phyloP scores from a whole-genome alignment of 352 stramenopile genomes.

The Globisporangium okanoganense region DNA sequence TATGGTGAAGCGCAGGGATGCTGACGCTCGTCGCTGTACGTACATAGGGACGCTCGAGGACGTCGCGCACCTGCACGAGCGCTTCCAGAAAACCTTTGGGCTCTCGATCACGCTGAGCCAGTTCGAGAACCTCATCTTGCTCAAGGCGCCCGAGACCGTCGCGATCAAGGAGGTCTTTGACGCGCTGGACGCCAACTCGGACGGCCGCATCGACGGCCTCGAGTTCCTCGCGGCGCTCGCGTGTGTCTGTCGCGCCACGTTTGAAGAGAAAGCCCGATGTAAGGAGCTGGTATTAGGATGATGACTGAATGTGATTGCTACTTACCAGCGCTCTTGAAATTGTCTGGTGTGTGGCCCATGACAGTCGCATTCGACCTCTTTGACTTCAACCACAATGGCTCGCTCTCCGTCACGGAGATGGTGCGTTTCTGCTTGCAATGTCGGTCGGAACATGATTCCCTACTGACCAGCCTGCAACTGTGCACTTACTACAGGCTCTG shows the following conservation, averaged over 20 bases:
- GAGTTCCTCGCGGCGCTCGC: slow-evolving; percentile 72
- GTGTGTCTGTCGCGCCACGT: slow-evolving; percentile 64
- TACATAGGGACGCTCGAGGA: slow-evolving; percentile 60
- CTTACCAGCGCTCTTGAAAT: neutral
- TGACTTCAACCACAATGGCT: slow-evolving; percentile 79
- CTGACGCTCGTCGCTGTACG: neutral
- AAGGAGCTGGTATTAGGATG: slow-evolving; percentile 14
- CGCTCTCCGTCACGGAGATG: slow-evolving; percentile 66
- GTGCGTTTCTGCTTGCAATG: slow-evolving; percentile 18
- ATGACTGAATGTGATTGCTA: neutral
- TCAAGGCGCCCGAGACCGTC: slow-evolving; percentile 57
- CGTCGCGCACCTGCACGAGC: slow-evolving; percentile 49
- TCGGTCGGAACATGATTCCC: neutral
- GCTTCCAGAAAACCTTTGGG: slow-evolving; percentile 73
- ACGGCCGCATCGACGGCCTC: slow-evolving; percentile 76
- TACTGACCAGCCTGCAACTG: neutral
- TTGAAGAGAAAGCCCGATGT: slow-evolving; percentile 83
- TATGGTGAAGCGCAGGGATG: neutral
- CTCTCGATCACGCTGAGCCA: slow-evolving; percentile 73
- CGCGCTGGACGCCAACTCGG: slow-evolving; percentile 65
- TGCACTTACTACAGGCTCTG: slow-evolving; percentile 32
- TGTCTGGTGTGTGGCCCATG: neutral
- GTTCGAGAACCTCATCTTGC: slow-evolving; percentile 66
- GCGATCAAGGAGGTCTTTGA: slow-evolving; percentile 67
- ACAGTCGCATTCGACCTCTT: slow-evolving; percentile 73